Conservation (phyloP, 352 stramenopile genomes). For the Globisporangium rhizosaccharum region DNA sequence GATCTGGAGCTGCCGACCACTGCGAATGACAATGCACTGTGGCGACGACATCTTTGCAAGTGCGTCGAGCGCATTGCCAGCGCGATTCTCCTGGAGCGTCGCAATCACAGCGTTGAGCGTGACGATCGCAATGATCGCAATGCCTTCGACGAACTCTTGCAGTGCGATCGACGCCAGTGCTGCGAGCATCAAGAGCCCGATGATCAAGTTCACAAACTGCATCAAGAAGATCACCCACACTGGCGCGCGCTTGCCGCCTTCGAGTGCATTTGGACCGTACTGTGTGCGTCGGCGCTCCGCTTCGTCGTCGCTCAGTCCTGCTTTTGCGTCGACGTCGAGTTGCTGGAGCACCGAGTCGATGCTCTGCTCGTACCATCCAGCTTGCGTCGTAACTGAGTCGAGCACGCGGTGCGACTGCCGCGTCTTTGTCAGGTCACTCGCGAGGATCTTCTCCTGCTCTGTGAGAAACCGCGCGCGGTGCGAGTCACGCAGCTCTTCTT, state of each 20-base stretch:
- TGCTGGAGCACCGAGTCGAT: constrained; percentile 23
- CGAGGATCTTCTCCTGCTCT: constrained; percentile 30
- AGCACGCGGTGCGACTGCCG: constrained; percentile 30
- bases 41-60: constrained; percentile 36
- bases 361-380: constrained; percentile 24
- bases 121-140: constrained; percentile 43
- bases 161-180: constrained; percentile 24
- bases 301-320: constrained; percentile 22
- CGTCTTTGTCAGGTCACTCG: constrained; percentile 26
- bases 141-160: constrained; percentile 34
- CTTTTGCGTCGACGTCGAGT: constrained; percentile 23
- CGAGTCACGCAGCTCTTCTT: constrained; percentile 2
- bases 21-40: constrained; percentile 32
- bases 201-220: constrained; percentile 52
- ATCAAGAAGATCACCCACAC: constrained; percentile 40
- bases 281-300: constrained; percentile 18
- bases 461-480: constrained; percentile 31
- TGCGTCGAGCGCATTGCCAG: constrained; percentile 31
- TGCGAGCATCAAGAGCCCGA: constrained; percentile 31
- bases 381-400: constrained; percentile 21
- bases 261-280: constrained; percentile 10
- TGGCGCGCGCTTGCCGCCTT: constrained; percentile 14
- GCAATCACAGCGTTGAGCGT: constrained; percentile 33
- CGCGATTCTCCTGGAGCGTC: constrained; percentile 36
- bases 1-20: constrained; percentile 25